Base-by-base conservation (phyloP, 1,284 basidiomycete species). In the Cutaneotrichosporon sp. region DNA sequence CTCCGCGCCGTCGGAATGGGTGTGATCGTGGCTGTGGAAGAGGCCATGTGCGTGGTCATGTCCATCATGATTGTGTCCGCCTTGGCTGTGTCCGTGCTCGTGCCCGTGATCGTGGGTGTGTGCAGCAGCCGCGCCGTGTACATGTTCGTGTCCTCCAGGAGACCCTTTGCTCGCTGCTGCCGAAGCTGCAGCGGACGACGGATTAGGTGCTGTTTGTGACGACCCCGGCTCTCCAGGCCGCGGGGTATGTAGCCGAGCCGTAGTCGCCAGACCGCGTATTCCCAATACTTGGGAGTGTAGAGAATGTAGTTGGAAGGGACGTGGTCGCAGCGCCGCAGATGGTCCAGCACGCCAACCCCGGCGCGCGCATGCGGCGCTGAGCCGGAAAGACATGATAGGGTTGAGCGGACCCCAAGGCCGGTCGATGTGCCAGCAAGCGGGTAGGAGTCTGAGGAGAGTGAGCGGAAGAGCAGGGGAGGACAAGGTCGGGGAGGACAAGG, bases 1-100 rank as follows among this genome's bases (percentile, higher is more conserved):
- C 63, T 86, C 85, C 22, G 85, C 82, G 37, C 82, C 81, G 61
- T 85, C 82, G n/a, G 76, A 76, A 55, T 84, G 81, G 26, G 79
- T 82, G 45, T 84, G 73, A 7, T 54, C 49, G 45, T 75, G 73
- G 1, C 66, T 57, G 38, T 63, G 61, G 52, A 72, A 74, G 22
- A 74, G 37, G 16, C 62, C 60, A 53, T 85, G 82, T 24, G 75
- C 79, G 65, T 87, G 84, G 35, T n/a, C n/a, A n/a, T n/a, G n/a
- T n/a, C n/a, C n/a, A n/a, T n/a, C n/a, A n/a, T n/a, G n/a, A n/a
- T n/a, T n/a, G n/a, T n/a, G n/a, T n/a, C n/a, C n/a, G n/a, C n/a
- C n/a, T n/a, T n/a, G n/a, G n/a, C n/a, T n/a, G n/a, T n/a, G n/a
- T n/a, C 81, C 80, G 67, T 88, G 86, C 9, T 80, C 80, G 29